Evolutionary conservation across 2,329 filamentous ascomycete species (phyloP).

Genomic region (Alternaria gansuensis): DNA sequence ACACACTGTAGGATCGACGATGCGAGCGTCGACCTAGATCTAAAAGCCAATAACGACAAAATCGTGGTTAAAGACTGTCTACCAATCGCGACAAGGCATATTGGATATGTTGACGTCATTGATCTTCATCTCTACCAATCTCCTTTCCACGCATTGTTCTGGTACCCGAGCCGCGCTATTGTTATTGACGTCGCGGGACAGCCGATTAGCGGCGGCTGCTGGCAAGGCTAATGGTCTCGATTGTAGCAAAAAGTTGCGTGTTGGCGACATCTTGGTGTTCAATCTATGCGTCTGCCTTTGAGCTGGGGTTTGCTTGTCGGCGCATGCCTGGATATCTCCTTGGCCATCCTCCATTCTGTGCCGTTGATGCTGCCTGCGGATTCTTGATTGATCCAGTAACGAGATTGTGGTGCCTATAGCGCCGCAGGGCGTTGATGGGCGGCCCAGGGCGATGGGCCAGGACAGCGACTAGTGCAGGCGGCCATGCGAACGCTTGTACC

Average conservation of each 20-base stretch:
- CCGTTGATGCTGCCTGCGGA: slow-evolving; percentile 56
- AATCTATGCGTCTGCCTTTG: neutral
- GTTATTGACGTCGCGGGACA: neutral
- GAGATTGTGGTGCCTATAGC: slow-evolving; percentile 61
- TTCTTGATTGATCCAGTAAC: slow-evolving; percentile 60
- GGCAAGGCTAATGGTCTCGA: neutral
- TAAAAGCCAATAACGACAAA: neutral
- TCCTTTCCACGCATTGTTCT: neutral
- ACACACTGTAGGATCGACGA: neutral
- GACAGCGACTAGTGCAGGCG: slow-evolving; percentile 14
- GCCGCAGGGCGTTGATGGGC: slow-evolving; percentile 61
- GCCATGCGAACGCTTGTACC: slow-evolving; percentile 16
- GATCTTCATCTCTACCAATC: neutral
- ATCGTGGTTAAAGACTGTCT: neutral
- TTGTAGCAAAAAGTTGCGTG: neutral
- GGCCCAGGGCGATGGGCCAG: slow-evolving; percentile 48
- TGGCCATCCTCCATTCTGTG: neutral
- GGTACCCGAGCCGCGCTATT: neutral
- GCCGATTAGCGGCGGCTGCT: slow-evolving; percentile 6
- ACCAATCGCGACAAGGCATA: neutral
- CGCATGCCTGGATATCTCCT: too few relatives aligned
- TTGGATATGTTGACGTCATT: neutral
- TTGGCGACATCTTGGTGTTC: neutral
- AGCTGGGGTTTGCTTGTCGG: slow-evolving; percentile 7
- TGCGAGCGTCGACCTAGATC: neutral